These are phyloP conservation scores for Falciphora oryzae DNA, from an alignment of 2,329 filamentous ascomycete genomes.

Conservation along the genomic window DNA sequence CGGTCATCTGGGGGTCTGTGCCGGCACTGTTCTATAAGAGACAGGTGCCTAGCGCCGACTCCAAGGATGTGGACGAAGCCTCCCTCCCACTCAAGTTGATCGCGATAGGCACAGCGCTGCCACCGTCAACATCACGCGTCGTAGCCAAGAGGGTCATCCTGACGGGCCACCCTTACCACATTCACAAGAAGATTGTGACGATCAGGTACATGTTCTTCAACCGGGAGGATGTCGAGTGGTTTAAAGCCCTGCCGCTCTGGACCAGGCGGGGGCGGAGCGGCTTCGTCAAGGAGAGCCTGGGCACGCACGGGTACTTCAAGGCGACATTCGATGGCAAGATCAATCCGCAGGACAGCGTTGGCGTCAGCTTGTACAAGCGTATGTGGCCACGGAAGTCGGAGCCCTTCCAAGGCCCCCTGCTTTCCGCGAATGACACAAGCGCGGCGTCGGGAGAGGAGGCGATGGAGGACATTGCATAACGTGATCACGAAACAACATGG, in stretches of 20 bases:
- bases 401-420: conserved; percentile 36
- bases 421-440: conserved; percentile 20
- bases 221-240: conserved; percentile 90
- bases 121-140: conserved; percentile 69
- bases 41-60: conserved; percentile 33
- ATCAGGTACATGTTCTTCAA: conserved; percentile 99
- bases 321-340: conserved; percentile 94
- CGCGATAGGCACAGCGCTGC: conserved; percentile 79
- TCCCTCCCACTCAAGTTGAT: conserved; percentile 60
- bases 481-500: conserved; percentile 5
- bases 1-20: conserved; percentile 87
- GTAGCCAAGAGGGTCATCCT: conserved; percentile 91
- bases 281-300: conserved; percentile 88
- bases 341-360: conserved; percentile 91
- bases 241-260: conserved; percentile 94
- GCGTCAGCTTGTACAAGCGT: conserved; percentile 82
- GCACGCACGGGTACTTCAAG: conserved; percentile 99
- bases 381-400: conserved; percentile 70
- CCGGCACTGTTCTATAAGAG: conserved; percentile 84
- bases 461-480: conserved; percentile 28
- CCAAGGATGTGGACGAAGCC: conserved; percentile 34
- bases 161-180: conserved; percentile 96
- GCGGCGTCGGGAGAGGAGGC: background rate
- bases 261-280: conserved; percentile 83
- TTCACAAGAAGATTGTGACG: conserved; percentile 95